Conservation (phyloP, 2,329 filamentous ascomycete species). For the Pseudogymnoascus sp. region DNA sequence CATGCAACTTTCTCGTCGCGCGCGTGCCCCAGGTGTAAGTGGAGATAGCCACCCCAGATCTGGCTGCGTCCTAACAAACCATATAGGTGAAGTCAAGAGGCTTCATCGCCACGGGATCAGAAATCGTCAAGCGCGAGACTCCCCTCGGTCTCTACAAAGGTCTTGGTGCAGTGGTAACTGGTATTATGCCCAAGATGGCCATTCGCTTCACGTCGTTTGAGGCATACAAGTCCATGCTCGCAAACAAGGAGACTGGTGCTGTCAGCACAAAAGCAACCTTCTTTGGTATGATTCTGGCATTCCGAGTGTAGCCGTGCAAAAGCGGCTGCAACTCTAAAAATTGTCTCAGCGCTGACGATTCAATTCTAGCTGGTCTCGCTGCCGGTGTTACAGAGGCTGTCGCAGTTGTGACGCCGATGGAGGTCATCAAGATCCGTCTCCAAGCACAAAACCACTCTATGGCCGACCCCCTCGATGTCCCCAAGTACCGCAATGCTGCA, state of each 20-base stretch:
- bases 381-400: constrained; percentile 96
- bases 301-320: background rate
- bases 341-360: constrained; percentile 22
- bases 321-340: background rate
- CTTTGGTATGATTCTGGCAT: constrained; percentile 41
- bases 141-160: constrained; percentile 94
- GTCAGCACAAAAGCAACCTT: constrained; percentile 68
- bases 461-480: constrained; percentile 90
- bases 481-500: constrained; percentile 94
- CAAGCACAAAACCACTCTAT: constrained; percentile 98
- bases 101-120: constrained; percentile 75
- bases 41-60: background rate
- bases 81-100: constrained; percentile 63
- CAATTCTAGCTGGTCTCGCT: constrained; percentile 62
- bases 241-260: constrained; percentile 55
- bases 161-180: constrained; percentile 89
- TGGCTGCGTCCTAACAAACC: background rate
- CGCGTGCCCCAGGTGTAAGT: constrained; percentile 66
- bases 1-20: constrained; percentile 93
- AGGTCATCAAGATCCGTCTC: constrained; percentile 96
- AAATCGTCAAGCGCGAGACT: constrained; percentile 85
- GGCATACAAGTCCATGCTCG: constrained; percentile 78
- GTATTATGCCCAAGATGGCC: constrained; percentile 98
- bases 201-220: constrained; percentile 98
- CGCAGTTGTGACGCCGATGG: constrained; percentile 94